Base-by-base conservation (phyloP, 371 early-diverging fungal species). In the Nematocida minor region DNA sequence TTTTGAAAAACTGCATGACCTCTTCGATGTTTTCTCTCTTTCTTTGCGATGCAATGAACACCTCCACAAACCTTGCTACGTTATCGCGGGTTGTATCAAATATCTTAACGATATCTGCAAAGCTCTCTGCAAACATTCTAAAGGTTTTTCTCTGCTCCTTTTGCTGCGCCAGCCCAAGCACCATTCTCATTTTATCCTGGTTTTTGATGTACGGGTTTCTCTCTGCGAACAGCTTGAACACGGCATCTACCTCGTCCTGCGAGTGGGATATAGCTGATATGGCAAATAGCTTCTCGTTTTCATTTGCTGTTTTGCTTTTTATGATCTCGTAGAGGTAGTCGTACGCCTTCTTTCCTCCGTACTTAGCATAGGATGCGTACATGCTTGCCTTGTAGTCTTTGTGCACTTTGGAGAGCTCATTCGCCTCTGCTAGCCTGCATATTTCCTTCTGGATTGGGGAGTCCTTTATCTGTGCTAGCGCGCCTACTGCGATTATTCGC, bases 161-260 rank as follows among this genome's bases (percentile, higher is more conserved):
- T 40, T 74, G 16, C n/a, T 14, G 7, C 14, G 77, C 44, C 7
- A 74, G 54, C 14, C 77, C 77, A 18, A 47, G 4, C 6, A 63
- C 49, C 77, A 74, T 74, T 51, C 77, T 14, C n/a, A 74, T 34
- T 36, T 74, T 74, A 31, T 74, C 77, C 51, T 74, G 77, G 62
- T 49, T 55, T 40, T 51, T 62, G 16, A 74, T 49, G 20, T 46
- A 38, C 4, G 22, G 51, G 14, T 48, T 74, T 47, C 36, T 53
- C 49, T 40, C 49, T 9, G 51, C n/a, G 34, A 74, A 74, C 4
- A 74, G 62, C 46, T 64, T 48, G 32, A 74, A 74, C 7, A 55
- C 77, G 11, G 63, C 77, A 22, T 64, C 44, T 22, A 62, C 14
- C n/a, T 36, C 51, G 9, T 20, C 66, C 20, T 44, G 16, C 18